These are phyloP conservation scores for Liriodendron chinense DNA, from an alignment of 164 flowering plant genomes.

Conservation along the genomic window DNA sequence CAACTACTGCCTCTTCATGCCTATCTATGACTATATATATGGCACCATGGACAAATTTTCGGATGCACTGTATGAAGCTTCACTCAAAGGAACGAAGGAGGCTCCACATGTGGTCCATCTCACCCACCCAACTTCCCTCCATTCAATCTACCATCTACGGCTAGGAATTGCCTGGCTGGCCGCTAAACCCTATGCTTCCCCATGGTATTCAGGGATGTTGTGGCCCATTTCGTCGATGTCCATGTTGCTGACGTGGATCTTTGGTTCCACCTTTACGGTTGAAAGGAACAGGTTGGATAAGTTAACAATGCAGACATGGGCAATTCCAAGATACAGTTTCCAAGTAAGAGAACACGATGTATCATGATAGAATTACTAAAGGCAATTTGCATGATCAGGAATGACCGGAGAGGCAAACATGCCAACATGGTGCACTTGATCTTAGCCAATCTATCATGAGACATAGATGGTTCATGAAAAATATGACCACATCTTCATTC, in stretches of 20 bases:
- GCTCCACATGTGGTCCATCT: constrained; percentile 57
- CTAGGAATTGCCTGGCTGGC: constrained; percentile 63
- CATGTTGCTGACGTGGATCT: constrained; percentile 42
- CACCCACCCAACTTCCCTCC: constrained; percentile 63
- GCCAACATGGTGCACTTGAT: too few species aligned
- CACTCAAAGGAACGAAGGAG: constrained; percentile 38
- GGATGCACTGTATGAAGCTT: constrained; percentile 38
- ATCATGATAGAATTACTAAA: too few species aligned
- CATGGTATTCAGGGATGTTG: constrained; percentile 61
- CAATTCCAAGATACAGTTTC: constrained; percentile 49
- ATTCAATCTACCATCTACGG: constrained; percentile 62
- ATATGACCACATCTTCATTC: too few species aligned
- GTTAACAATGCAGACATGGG: constrained; percentile 66
- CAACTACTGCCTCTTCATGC: constrained; percentile 57
- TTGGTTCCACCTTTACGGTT: constrained; percentile 41
- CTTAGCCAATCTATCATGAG: too few species aligned
- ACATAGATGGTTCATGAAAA: too few species aligned
- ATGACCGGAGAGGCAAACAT: too few species aligned
- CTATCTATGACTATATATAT: constrained; percentile 52
- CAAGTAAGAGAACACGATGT: constrained; percentile 35
- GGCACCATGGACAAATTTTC: constrained; percentile 58
- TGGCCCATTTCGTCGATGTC: constrained; percentile 57
- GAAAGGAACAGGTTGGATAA: constrained; percentile 52
- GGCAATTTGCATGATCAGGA: too few species aligned
- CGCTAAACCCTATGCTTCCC: constrained; percentile 48